A percentile compares a stretch with the other conserved stretches of the same genome.
phyloP scores from a whole-genome alignment of 2,329 filamentous ascomycete genomes.

The Alternaria postmessia region DNA sequence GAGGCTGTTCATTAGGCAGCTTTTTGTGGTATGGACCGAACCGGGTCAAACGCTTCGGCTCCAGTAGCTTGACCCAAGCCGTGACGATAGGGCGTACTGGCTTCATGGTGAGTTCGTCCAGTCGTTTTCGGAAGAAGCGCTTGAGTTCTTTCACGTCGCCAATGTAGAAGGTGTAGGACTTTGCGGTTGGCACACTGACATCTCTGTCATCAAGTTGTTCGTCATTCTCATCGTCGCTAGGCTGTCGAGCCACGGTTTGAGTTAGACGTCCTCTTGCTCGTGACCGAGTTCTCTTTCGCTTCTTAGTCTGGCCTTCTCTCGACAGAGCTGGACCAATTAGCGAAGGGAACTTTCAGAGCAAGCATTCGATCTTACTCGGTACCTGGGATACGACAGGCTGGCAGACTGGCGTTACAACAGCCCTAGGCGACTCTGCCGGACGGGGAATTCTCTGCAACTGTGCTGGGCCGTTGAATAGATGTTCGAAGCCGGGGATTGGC shows the following conservation, averaged over 20 bases:
- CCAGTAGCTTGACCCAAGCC: slow-evolving; percentile 41
- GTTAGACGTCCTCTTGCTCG: slow-evolving; percentile 4
- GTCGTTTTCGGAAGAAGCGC: slow-evolving; percentile 33
- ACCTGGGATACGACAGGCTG: background rate
- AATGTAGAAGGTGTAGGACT: slow-evolving; percentile 33
- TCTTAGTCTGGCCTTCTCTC: slow-evolving; percentile 7
- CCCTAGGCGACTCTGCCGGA: background rate
- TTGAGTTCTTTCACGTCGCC: slow-evolving; percentile 33
- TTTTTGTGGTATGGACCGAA: slow-evolving; percentile 40
- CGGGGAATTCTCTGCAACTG: background rate
- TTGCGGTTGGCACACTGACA: slow-evolving; percentile 16
- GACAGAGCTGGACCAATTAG: slow-evolving; percentile 16
- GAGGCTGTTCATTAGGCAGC: slow-evolving; percentile 19
- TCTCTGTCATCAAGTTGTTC: background rate
- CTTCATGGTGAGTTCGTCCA: slow-evolving; percentile 45
- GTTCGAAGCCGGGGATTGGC: slow-evolving; percentile 38
- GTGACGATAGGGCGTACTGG: slow-evolving; percentile 43
- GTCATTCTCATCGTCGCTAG: slow-evolving; percentile 16
- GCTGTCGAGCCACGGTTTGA: background rate
- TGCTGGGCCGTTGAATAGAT: slow-evolving; percentile 25
- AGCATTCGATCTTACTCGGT: slow-evolving; percentile 16
- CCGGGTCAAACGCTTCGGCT: slow-evolving; percentile 33
- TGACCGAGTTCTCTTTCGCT: slow-evolving; percentile 27
- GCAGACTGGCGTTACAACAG: background rate
- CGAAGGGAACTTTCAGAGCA: slow-evolving; percentile 4